These are phyloP conservation scores for Fusarium continuum DNA, from an alignment of 2,329 filamentous ascomycete species.

Conservation along the genomic window DNA sequence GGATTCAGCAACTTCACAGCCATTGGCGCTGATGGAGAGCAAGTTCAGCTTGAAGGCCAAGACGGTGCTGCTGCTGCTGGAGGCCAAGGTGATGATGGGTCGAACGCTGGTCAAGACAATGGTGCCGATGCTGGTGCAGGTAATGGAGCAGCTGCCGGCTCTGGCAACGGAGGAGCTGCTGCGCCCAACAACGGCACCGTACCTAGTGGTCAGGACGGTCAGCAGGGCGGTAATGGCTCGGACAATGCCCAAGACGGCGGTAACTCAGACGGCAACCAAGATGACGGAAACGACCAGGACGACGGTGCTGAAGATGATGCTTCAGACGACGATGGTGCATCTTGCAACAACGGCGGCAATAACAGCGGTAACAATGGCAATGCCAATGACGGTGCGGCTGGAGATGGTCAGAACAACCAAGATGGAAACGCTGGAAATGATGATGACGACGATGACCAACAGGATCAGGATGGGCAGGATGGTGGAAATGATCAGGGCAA, in stretches of 20 bases:
- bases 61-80: conserved; percentile 45
- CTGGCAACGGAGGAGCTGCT: conserved; percentile 9
- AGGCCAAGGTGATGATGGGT: conserved; percentile 2
- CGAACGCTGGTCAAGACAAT: conserved; percentile 50
- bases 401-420: background rate
- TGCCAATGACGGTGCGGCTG: background rate
- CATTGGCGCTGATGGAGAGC: conserved; percentile 45
- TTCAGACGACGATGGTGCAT: background rate
- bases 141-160: background rate
- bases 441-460: background rate
- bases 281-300: background rate
- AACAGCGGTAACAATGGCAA: background rate
- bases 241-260: background rate
- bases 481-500: conserved; percentile 3
- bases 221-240: background rate
- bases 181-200: conserved; percentile 9
- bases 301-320: background rate
- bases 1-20: conserved; percentile 71
- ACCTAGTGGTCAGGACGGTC: background rate
- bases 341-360: background rate
- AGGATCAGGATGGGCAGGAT: background rate
- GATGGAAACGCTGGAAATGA: background rate
- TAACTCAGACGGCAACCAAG: background rate
- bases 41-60: conserved; percentile 48
- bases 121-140: conserved; percentile 48